Conservation (phyloP, 495 filamentous ascomycete genomes). For the Neurospora tetraspora region DNA sequence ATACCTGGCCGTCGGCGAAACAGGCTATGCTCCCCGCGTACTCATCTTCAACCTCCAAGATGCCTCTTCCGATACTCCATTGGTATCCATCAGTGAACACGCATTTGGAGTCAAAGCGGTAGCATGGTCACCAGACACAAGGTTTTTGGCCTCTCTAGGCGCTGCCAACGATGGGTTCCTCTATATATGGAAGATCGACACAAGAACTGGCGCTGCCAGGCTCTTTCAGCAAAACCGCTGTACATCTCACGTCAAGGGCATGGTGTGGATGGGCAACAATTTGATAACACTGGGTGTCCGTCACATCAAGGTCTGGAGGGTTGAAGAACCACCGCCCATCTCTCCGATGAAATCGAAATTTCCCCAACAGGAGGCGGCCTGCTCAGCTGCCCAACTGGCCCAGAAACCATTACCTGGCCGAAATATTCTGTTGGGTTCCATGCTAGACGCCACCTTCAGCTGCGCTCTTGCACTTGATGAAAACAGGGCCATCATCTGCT, state of each 20-base stretch:
- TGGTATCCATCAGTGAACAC: constrained; percentile 83
- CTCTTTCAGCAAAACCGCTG: constrained; percentile 92
- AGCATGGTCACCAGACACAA: constrained; percentile 80
- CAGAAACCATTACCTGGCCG: constrained; percentile 48
- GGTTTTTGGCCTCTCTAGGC: constrained; percentile 80
- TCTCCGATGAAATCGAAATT: constrained; percentile 39
- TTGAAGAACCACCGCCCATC: constrained; percentile 48
- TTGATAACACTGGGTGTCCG: constrained; percentile 65
- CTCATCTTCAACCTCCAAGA: constrained; percentile 80
- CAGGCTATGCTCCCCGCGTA: constrained; percentile 85
- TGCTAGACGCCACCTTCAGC: constrained; percentile 77
- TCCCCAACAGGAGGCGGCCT: constrained; percentile 30
- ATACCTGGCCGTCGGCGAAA: constrained; percentile 89
- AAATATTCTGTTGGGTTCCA: constrained; percentile 62
- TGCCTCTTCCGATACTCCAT: constrained; percentile 63
- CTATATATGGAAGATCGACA: constrained; percentile 79
- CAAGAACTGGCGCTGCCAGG: constrained; percentile 71
- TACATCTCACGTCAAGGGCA: constrained; percentile 68
- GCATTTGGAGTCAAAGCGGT: constrained; percentile 80
- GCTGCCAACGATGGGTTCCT: constrained; percentile 88
- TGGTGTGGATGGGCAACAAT: constrained; percentile 73
- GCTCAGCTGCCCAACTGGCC: constrained; percentile 20
- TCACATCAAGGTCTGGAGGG: constrained; percentile 89
- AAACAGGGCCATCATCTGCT: constrained; percentile 57
- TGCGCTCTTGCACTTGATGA: constrained; percentile 66